Conservation (phyloP, 129 eudicot species). For the Dittrichia graveolens region DNA sequence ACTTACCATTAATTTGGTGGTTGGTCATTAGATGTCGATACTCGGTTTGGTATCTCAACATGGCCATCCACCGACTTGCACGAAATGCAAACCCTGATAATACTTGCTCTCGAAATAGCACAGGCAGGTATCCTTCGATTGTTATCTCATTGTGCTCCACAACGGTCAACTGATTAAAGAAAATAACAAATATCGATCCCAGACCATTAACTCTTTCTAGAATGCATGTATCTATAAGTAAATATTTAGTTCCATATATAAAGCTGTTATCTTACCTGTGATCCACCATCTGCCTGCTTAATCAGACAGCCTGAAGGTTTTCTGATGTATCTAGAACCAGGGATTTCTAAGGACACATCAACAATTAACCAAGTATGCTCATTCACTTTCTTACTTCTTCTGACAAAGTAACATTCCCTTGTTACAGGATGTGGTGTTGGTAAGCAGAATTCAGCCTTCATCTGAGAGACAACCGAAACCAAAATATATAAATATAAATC, state of each 20-base stretch:
- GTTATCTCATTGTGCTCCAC: constrained; percentile 48
- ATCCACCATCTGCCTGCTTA: constrained; percentile 41
- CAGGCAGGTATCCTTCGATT: background rate
- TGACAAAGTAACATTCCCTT: constrained; percentile 46
- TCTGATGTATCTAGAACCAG: constrained; percentile 34
- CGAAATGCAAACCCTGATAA: constrained; percentile 42
- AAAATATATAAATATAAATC: background rate
- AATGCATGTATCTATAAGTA: background rate
- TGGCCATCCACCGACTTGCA: constrained; percentile 56
- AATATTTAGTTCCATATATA: background rate
- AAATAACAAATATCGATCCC: background rate
- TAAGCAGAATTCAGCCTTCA: constrained; percentile 46
- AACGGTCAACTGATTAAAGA: constrained; percentile 48
- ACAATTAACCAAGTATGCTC: constrained; percentile 46
- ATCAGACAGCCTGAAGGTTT: constrained; percentile 72
- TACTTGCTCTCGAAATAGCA: constrained; percentile 32
- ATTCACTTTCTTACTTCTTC: constrained; percentile 44
- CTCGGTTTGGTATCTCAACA: constrained; percentile 44
- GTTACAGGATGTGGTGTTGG: constrained; percentile 46
- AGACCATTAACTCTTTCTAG: too few relatives aligned
- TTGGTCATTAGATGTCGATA: background rate
- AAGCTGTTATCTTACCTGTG: constrained; percentile 33
- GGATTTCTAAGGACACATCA: constrained; percentile 54
- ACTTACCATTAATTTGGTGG: constrained; percentile 25
- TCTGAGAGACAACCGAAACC: constrained; percentile 32